Base-by-base conservation (phyloP, 148 eudicot species). In the Spergularia marina region DNA sequence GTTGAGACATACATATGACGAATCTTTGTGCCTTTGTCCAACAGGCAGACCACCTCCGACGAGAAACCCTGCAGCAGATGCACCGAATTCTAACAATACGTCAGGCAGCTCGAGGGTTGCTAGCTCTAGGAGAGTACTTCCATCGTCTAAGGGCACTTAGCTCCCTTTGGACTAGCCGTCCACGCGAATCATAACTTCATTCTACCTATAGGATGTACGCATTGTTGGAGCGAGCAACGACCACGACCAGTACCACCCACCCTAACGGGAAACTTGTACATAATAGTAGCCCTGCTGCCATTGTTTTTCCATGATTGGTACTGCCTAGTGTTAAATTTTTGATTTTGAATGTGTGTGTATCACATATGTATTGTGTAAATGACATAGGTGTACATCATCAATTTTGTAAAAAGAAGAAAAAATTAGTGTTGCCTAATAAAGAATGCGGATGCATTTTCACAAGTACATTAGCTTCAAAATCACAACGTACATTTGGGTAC, bases 21-120 rank as follows among this genome's bases (percentile, higher is more conserved):
- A 72, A 78, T 13, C 17, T 36, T 36, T 25, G 3, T 71, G 54
- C 11, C 64, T 81, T 53, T 18, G 57, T 71, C 39, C 21, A 57
- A 41, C 97, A 95, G 99, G 94, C 99, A 44, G 99, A 95, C 79
- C 92, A 89, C 76, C 91, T 95, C 51, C 88, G 98, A 70, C 80
- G 80, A 34, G 92, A 84, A 83, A 85, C 97, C 8, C 83, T 95
- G 69, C 94, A 81, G 72, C 98, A 92, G 80, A 87, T 92, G 87
- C 80, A 75, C 59, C 84, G 86, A 15, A 85, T 87, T 73, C 85
- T 95, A 59, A 81, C 92, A 12, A 70, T 80, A 51, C 88, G 88
- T 12, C 96, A 92, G 86, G 85, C 94, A 66, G 98, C 97, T 63
- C 86, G 83, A 44, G 97, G 89, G 18, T 79, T 95, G 57, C 84